These are phyloP conservation scores for Axilococcus clingmanii DNA, from an alignment of 139 green algal genomes.

Conservation along the genomic window DNA sequence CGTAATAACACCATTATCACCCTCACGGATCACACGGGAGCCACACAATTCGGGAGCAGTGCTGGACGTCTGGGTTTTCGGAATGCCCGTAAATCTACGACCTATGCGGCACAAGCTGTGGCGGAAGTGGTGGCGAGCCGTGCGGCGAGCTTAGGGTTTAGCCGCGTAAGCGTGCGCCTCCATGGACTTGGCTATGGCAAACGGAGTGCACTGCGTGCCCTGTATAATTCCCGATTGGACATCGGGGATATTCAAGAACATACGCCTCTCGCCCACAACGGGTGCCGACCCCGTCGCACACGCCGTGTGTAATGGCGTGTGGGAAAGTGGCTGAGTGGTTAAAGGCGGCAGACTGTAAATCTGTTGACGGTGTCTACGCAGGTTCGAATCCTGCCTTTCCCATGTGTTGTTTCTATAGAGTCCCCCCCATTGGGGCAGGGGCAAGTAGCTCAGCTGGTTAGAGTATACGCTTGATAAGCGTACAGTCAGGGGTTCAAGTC, in stretches of 20 bases:
- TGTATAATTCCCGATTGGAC: constrained; percentile 15
- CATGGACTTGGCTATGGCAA: constrained; percentile 25
- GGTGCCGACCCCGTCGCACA: constrained; percentile 14
- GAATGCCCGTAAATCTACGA: constrained; percentile 25
- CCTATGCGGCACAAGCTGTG: constrained; percentile 22
- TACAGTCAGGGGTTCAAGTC: constrained; percentile 30
- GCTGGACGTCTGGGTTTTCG: constrained; percentile 17
- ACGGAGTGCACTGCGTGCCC: constrained; percentile 8
- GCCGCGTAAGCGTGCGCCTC: constrained; percentile 16
- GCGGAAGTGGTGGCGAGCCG: constrained; percentile 13
- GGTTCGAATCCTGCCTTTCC: constrained; percentile 53
- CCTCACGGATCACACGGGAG: constrained; percentile 20
- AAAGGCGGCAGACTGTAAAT: constrained; percentile 47
- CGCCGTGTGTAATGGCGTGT: constrained; percentile 19
- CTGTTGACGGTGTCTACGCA: constrained; percentile 44
- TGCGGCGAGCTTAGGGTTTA: constrained; percentile 15
- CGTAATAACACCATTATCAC: constrained; percentile 28
- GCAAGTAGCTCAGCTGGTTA: constrained; percentile 25
- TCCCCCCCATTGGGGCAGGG: not conserved
- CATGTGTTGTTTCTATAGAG: constrained; percentile 23
- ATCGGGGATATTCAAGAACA: constrained; percentile 14
- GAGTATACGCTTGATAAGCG: constrained; percentile 29
- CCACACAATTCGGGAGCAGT: constrained; percentile 11
- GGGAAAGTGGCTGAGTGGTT: constrained; percentile 53
- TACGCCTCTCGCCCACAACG: constrained; percentile 22